A percentile compares a stretch with the other conserved stretches of the same genome.
These are phyloP conservation scores for Delitschia confertaspora DNA, from an alignment of 495 filamentous ascomycete genomes.

Conservation along the genomic window DNA sequence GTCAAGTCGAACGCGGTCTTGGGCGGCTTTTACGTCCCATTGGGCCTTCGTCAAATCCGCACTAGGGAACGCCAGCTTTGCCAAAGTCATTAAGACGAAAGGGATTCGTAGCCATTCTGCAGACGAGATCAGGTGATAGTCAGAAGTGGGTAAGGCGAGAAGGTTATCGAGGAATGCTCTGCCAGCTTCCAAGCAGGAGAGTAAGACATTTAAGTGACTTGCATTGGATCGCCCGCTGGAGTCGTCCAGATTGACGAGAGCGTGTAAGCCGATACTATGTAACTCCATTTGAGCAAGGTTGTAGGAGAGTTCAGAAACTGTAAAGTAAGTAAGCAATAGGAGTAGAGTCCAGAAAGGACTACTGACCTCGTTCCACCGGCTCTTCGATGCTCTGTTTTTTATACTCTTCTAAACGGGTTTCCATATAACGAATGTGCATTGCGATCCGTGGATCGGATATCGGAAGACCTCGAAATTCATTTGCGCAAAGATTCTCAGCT, in stretches of 20 bases:
- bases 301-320: constrained; percentile 15
- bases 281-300: constrained; percentile 13
- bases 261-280: constrained; percentile 12
- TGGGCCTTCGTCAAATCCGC: constrained; percentile 2
- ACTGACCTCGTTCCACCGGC: constrained; percentile 2
- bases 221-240: neutral
- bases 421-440: constrained; percentile 14
- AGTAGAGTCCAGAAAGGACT: neutral
- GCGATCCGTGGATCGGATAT: constrained; percentile 16
- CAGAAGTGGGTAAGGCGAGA: constrained; percentile 11
- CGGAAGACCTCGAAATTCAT: constrained; percentile 10
- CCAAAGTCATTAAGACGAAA: constrained; percentile 10
- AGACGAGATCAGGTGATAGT: constrained; percentile 18
- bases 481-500: constrained; percentile 8
- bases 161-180: constrained; percentile 14
- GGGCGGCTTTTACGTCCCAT: constrained; percentile 22
- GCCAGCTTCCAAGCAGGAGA: constrained; percentile 13
- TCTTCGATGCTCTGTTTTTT: neutral
- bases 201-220: constrained; percentile 8
- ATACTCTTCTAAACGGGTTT: constrained; percentile 16
- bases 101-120: constrained; percentile 20
- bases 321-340: neutral
- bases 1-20: constrained; percentile 20
- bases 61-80: constrained; percentile 13
- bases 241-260: neutral